Base-by-base conservation (phyloP, 225 moss, liverwort and hornwort species). In the Sphagnum contortum region DNA sequence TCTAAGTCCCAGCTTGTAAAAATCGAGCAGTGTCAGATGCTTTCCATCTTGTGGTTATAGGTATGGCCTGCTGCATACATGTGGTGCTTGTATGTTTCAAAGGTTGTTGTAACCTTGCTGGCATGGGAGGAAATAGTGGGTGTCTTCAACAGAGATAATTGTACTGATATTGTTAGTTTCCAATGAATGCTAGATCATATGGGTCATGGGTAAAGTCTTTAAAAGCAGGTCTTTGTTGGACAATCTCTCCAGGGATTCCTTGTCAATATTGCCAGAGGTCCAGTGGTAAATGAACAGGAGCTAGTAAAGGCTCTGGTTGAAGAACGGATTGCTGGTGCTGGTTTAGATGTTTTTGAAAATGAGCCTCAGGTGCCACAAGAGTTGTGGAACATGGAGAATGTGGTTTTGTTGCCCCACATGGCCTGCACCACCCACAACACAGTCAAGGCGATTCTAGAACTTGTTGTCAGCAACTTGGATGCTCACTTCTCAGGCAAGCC, bases 311-410 rank as follows among this genome's bases (percentile, higher is more conserved):
- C 85, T 46, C 65, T 90, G 4, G 71, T 90, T 50, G 88, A 88
- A 68, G 80, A 79, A 64, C 83, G 86, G 66, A 69, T 91, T 50
- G 86, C 77, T 65, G 91, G 88, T 67, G 91, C 88, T 51, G 91
- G 91, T 65, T 52, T 91, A 77, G 91, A 88, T 59, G 91, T 91
- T 11, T 91, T 75, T 67, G 88, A 81, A 68, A 76, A 86, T 8
- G 86, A 91, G 57, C 91, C 91, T 49, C 63, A 85, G 29, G 86
- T 86, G 45, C 91, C 91, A n/a, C 78, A 86, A 70, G 85, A 86
- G 81, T 77, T 91, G 50, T 78, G 80, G 74, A 74, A 74, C 63
- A 73, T 91, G 83, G 86, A 91, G 44, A 88, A 86, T 64, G 86
- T 91, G 4, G 84, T 84, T 9, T 55, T 90, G 71, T 87, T 83